Base-by-base conservation (phyloP, 371 early-diverging fungal genomes). In the Mortierella polycephala region DNA sequence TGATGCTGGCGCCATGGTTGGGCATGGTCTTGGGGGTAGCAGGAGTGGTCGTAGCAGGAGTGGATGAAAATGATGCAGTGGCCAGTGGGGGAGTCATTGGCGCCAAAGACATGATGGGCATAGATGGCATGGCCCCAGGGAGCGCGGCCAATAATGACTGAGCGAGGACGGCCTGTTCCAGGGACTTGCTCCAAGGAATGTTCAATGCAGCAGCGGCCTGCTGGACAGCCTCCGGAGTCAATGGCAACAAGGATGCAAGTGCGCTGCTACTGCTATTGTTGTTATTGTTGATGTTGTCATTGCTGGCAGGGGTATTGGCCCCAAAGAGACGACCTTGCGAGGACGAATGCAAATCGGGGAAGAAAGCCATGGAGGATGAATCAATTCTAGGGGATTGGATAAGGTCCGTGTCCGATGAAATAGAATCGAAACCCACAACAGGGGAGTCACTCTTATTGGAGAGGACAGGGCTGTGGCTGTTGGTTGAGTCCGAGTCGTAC, bases 171-270 rank as follows among this genome's bases (percentile, higher is more conserved):
- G 79, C 79, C 45, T 68, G 60, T 20, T 77, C 79, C 8, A 77
- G 52, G 2, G 72, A 68, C 51, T 77, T 69, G 69, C 72, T 72
- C 79, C 79, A 77, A 37, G 79, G 79, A n/a, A 77, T 77, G 66
- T 77, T 71, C 62, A 77, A 62, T 9, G 79, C 79, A 1, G 79
- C 79, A 12, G 79, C 79, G 16, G 73, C 79, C 53, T 69, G 79
- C 59, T 77, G 79, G n/a, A 77, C 73, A 58, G 73, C 68, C 57
- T 77, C 79, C 16, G 79, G 65, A n/a, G 72, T 77, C 54, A 70
- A 40, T 6, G 59, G 62, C 58, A 57, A 8, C 47, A 70, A 7
- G 3, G 64, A 65, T 1, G 56, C 2, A 7, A 54, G 12, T 0
- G 42, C 12, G 53, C 9, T 18, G 7, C 13, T 16, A 10, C 21